These are phyloP conservation scores for Salinomyces thailandicus DNA, from an alignment of 2,329 filamentous ascomycete genomes.

Conservation along the genomic window DNA sequence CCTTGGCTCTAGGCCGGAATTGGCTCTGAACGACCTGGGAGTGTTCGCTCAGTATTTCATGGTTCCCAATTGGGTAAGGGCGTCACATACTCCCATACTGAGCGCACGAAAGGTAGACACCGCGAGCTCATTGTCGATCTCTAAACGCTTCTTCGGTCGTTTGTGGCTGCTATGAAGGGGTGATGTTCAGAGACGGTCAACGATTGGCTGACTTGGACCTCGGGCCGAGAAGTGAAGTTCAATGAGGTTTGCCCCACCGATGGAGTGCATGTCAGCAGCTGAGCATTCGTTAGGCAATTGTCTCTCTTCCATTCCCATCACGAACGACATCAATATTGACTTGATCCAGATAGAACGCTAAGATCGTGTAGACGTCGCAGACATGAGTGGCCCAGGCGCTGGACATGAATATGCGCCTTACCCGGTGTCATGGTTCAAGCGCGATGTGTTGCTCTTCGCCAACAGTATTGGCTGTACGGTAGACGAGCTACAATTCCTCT, in stretches of 20 bases:
- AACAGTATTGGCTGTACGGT: conserved; percentile 73
- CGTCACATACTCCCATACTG: conserved; percentile 19
- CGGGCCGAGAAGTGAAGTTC: neutral
- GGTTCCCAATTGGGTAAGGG: neutral
- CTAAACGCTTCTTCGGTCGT: too few relatives aligned
- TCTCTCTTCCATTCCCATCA: neutral
- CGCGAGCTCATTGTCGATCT: conserved; percentile 14
- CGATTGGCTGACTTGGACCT: neutral
- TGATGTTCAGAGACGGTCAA: neutral
- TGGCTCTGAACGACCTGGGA: conserved; percentile 59
- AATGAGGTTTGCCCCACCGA: neutral
- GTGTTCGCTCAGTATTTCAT: conserved; percentile 15
- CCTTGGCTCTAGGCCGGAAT: conserved; percentile 84
- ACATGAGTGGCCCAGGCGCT: conserved; percentile 9
- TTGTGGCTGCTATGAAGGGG: too few relatives aligned
- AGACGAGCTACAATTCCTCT: conserved; percentile 90
- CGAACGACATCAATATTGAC: neutral
- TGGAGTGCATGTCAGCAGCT: too few relatives aligned
- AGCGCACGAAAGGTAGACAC: conserved; percentile 22
- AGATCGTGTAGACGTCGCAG: neutral
- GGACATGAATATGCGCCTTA: conserved; percentile 60
- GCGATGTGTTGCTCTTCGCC: conserved; percentile 82
- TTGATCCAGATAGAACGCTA: too few relatives aligned
- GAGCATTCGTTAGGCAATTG: neutral
- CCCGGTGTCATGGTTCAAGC: conserved; percentile 75